Percentiles rank a stretch among this genome's conserved stretches.
Evolutionary conservation across 2,329 filamentous ascomycete genomes (phyloP).

Genomic region (Scytalidium lignicola): DNA sequence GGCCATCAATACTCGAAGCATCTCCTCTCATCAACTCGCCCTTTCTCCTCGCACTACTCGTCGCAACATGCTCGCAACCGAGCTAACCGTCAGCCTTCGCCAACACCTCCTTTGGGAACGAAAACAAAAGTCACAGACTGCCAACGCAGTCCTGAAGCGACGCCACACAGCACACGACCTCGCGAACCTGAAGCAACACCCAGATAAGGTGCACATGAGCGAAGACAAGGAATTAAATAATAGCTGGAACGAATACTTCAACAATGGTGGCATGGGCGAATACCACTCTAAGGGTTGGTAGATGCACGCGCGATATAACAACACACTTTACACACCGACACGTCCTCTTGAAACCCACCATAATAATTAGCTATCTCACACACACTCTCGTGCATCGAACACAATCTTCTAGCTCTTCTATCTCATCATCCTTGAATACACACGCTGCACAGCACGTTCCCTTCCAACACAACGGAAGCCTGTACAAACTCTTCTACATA

Average conservation of each 20-base stretch:
- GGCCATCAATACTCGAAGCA: constrained; percentile 62
- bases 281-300: constrained; percentile 88
- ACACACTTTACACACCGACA: background rate
- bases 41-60: constrained; percentile 88
- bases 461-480: background rate
- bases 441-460: background rate
- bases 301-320: constrained; percentile 1
- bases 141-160: constrained; percentile 82
- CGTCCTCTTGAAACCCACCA: no score
- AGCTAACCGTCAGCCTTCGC: constrained; percentile 87
- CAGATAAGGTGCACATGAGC: constrained; percentile 56
- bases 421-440: no score
- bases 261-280: constrained; percentile 72
- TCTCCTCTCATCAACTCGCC: constrained; percentile 57
- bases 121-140: constrained; percentile 86
- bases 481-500: background rate
- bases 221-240: constrained; percentile 53
- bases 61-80: constrained; percentile 91
- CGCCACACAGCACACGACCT: constrained; percentile 88
- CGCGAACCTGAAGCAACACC: constrained; percentile 79
- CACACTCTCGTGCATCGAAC: no score
- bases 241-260: constrained; percentile 83
- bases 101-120: constrained; percentile 93
- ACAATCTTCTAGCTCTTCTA: no score
- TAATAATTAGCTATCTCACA: no score